Conservation (phyloP, 1,139 yeast genomes). For the Taphrina confusa region DNA sequence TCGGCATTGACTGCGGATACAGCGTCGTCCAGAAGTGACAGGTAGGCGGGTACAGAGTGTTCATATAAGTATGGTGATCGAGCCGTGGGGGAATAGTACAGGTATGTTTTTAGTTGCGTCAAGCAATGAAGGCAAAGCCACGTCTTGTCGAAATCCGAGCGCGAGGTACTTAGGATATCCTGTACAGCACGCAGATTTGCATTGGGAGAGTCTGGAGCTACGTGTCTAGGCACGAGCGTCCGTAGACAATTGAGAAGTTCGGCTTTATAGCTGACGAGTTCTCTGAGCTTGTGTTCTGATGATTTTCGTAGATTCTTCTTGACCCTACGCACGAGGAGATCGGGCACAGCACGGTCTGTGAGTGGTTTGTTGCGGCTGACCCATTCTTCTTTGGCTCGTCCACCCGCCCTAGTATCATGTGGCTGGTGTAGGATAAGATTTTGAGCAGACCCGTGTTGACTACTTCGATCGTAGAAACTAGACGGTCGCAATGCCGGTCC, state of each 20-base stretch:
- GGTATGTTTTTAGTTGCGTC: background rate
- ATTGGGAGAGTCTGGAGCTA: background rate
- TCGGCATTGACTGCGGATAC: background rate
- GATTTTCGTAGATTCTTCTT: slow-evolving; percentile 9
- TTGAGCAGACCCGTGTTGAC: background rate
- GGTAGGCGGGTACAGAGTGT: slow-evolving; percentile 13
- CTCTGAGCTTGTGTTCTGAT: slow-evolving; percentile 3
- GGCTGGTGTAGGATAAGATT: background rate
- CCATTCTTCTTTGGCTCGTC: background rate
- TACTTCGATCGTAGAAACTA: background rate
- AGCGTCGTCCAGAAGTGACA: slow-evolving; percentile 15
- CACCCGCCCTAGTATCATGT: background rate
- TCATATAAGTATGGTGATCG: slow-evolving; percentile 14
- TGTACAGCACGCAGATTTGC: background rate
- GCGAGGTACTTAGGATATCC: background rate
- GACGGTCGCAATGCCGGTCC: background rate
- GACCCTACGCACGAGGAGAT: slow-evolving; percentile 9
- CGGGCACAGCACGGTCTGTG: slow-evolving; percentile 13
- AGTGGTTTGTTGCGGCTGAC: background rate
- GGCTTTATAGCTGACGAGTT: slow-evolving; percentile 1
- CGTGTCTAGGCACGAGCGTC: slow-evolving; percentile 1
- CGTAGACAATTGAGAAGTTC: slow-evolving; percentile 1
- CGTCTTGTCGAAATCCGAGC: background rate
- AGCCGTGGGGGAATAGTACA: slow-evolving; percentile 7
- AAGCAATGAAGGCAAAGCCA: background rate